Conservation (phyloP, 2,329 filamentous ascomycete genomes). For the Diaporthe humulicola region DNA sequence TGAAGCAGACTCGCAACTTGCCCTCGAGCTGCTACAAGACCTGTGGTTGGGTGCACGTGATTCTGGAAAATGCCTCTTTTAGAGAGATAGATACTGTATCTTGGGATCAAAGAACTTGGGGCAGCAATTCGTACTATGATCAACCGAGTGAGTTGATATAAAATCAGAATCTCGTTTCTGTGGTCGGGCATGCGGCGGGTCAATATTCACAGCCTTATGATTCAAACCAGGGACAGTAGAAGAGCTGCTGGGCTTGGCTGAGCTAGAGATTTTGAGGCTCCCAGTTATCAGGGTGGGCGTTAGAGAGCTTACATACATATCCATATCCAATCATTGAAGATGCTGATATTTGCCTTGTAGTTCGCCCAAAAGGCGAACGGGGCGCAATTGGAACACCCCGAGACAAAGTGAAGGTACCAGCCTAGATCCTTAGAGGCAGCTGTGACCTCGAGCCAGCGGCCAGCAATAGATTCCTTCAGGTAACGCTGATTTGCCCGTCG, state of each 20-base stretch:
- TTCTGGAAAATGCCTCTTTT: neutral
- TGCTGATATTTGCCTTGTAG: neutral
- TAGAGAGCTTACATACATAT: neutral
- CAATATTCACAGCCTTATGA: neutral
- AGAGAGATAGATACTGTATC: neutral
- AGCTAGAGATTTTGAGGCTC: neutral
- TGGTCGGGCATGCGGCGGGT: neutral
- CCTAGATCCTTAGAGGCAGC: neutral
- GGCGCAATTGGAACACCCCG: neutral
- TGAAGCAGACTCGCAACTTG: too few relatives aligned
- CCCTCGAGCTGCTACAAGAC: neutral
- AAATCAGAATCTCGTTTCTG: too few relatives aligned
- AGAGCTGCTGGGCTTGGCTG: neutral
- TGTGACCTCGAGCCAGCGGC: neutral
- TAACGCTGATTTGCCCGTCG: neutral
- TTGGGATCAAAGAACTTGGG: too few relatives aligned
- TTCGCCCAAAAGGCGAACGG: neutral
- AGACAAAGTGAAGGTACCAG: neutral
- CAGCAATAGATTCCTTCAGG: neutral
- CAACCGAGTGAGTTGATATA: too few relatives aligned
- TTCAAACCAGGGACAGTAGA: too few relatives aligned
- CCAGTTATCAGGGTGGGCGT: neutral
- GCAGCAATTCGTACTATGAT: neutral
- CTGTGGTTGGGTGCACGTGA: neutral
- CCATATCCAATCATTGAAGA: neutral